Conservation (phyloP, 768 basidiomycete genomes). For the Pisolithus orientalis region DNA sequence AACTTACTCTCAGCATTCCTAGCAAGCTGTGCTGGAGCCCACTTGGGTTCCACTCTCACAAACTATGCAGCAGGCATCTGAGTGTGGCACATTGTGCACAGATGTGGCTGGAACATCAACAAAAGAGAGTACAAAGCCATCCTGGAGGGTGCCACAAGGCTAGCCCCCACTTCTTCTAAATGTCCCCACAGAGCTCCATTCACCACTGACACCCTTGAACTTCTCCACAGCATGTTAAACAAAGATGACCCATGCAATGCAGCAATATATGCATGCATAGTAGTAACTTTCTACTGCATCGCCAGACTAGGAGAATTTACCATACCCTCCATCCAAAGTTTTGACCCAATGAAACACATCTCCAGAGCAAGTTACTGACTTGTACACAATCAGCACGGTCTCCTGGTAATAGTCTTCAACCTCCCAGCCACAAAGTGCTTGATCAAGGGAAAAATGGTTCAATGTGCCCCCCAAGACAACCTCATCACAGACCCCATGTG, state of each 20-base stretch:
- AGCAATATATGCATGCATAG: slow-evolving; percentile 28
- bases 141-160: not conserved
- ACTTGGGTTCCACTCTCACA: slow-evolving; percentile 24
- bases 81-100: slow-evolving; percentile 43
- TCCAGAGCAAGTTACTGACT: not conserved
- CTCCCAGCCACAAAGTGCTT: no score
- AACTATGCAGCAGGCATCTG: slow-evolving; percentile 35
- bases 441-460: no score
- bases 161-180: not conserved
- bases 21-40: slow-evolving; percentile 23
- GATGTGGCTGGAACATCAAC: not conserved
- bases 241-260: slow-evolving; percentile 25
- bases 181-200: not conserved
- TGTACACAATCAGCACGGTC: no score
- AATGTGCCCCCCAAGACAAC: no score
- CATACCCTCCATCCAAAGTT: not conserved
- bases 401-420: no score
- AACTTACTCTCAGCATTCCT: slow-evolving; percentile 27
- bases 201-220: no score
- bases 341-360: not conserved
- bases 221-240: slow-evolving; percentile 14
- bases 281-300: no score
- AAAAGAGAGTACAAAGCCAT: not conserved
- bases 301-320: no score
- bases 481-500: no score